Percentiles rank a stretch among this genome's conserved stretches.
Conservation (phyloP, 495 filamentous ascomycete species). For the Neurospora tetrasperma region DNA sequence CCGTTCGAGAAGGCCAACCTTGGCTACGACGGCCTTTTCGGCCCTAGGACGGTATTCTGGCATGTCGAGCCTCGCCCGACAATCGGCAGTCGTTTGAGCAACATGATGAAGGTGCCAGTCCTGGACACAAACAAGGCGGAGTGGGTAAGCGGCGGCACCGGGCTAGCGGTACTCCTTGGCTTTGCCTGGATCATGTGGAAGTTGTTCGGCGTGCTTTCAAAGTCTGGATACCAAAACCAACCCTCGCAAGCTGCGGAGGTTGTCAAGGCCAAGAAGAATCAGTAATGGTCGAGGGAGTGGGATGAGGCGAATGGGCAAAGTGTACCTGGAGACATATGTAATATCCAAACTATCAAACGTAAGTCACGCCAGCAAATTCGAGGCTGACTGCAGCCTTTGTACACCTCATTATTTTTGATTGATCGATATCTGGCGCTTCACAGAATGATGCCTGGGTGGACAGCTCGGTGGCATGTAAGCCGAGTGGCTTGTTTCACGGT, state of each 20-base stretch:
- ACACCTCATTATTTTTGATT: not conserved
- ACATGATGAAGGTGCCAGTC: constrained; percentile 63
- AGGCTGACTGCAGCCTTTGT: not conserved
- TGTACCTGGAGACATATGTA: not conserved
- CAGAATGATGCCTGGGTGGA: not conserved
- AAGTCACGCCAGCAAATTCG: not conserved
- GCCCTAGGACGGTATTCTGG: constrained; percentile 72
- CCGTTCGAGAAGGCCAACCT: constrained; percentile 79
- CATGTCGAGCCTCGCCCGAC: constrained; percentile 54
- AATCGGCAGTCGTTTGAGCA: constrained; percentile 38
- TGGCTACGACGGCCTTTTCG: constrained; percentile 83
- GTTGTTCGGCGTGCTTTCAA: constrained; percentile 36
- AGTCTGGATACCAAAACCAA: constrained; percentile 16
- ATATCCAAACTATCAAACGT: not conserved
- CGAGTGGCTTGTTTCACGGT: not conserved
- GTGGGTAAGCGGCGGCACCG: constrained; percentile 62
- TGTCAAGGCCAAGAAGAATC: constrained; percentile 30
- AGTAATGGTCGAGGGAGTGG: constrained; percentile 12
- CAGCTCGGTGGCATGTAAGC: not conserved
- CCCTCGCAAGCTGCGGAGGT: constrained; percentile 10
- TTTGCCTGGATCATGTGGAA: constrained; percentile 69
- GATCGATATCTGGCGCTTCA: not conserved
- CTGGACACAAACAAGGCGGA: constrained; percentile 49
- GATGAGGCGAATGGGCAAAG: not conserved
- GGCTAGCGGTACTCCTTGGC: constrained; percentile 55